These are phyloP conservation scores for Sporisorium exsertum DNA, from an alignment of 1,284 basidiomycete genomes.

Conservation along the genomic window DNA sequence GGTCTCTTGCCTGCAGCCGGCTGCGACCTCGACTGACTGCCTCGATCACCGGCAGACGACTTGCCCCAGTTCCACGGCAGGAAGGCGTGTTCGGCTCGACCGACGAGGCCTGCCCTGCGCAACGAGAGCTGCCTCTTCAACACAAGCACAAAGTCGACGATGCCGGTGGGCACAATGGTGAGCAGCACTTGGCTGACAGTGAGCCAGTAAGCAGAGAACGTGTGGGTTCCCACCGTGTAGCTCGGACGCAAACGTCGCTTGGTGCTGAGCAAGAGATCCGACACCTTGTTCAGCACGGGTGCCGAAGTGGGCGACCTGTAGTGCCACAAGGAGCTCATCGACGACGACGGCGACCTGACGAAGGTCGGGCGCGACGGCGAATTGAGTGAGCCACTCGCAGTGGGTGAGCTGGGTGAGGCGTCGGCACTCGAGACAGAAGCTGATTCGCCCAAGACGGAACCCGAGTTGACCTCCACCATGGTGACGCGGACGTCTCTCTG, in stretches of 20 bases:
- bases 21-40: constrained; percentile 5
- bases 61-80: constrained; percentile 42
- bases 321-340: constrained; percentile 46
- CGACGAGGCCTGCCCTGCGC: constrained; percentile 40
- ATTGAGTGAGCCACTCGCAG: constrained; percentile 15
- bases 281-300: constrained; percentile 48
- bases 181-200: constrained; percentile 43
- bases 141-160: constrained; percentile 42
- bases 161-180: constrained; percentile 39
- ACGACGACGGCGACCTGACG: constrained; percentile 47
- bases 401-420: constrained; percentile 9
- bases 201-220: constrained; percentile 43
- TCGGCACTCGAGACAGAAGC: not conserved
- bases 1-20: constrained; percentile 10
- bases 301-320: constrained; percentile 47
- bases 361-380: constrained; percentile 34
- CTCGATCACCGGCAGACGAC: constrained; percentile 3
- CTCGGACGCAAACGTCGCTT: constrained; percentile 42
- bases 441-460: constrained; percentile 43
- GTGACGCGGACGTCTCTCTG: constrained; percentile 52
- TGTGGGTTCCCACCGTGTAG: constrained; percentile 46
- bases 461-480: constrained; percentile 45
- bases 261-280: constrained; percentile 47
- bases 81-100: constrained; percentile 49
- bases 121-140: constrained; percentile 45